Base-by-base conservation (phyloP, 1,139 yeast genomes). In the Ogataea hybrid region DNA sequence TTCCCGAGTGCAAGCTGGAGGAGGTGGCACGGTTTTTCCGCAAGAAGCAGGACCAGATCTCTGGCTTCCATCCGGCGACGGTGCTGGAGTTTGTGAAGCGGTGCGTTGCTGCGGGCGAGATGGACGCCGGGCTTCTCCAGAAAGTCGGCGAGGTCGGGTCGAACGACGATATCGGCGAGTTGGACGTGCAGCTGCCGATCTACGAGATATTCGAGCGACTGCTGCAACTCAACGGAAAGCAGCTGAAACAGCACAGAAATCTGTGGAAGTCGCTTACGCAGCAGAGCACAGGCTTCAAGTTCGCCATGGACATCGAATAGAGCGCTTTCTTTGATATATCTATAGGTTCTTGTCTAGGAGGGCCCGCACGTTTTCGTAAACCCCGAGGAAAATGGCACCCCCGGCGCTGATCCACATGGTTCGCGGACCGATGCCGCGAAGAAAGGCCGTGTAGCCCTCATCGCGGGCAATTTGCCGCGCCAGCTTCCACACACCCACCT, bases 401-500 rank as follows among this genome's bases (percentile, higher is more conserved):
- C 99, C 99, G 4, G 95, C 94, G 67, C 95, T 83, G 47, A 92
- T 92, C 98, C 98, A 92, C 78, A 86, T 75, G 0, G 97, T 89
- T 61, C 98, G 73, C 2, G 98, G 97, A 0, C 95, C 97, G 30
- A 90, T 74, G 5, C 98, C 98, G 39, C 76, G 77, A 59, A 79
- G 75, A 51, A 92, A 87, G 1, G 84, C 89, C 7, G 59, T 51
- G 53, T 75, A 68, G 10, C 85, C 84, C 68, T 92, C 98, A 41
- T 83, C 87, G 25, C 60, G 61, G 14, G 74, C 61, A 42, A 89
- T 71, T 5, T 62, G 58, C 34, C 52, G 54, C 1, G 83, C 75
- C 44, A 87, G 63, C 5, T 62, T 54, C 4, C 64, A 33, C 1
- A 81, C 66, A 1, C 79, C 65, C 0, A 79, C 67, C 31, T 81